Evolutionary conservation across 2,329 filamentous ascomycete species (phyloP), one percentile per base, ranked within the genome.

Genomic region (Cladobotryum protrusum): DNA sequence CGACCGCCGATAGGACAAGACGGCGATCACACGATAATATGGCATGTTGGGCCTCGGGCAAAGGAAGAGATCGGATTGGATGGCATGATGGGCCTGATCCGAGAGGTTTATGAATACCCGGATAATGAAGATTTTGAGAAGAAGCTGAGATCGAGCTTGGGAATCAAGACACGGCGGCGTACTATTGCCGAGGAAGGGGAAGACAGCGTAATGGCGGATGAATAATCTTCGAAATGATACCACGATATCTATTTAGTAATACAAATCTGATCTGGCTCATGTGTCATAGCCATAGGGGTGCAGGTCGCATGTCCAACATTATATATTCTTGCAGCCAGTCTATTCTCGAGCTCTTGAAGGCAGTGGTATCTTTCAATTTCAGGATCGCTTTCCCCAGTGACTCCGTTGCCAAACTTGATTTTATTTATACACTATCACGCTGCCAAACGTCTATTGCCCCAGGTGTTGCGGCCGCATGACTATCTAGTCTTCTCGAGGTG

Each of bases 51-150:
- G 0, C 86, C 89, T 5, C 79, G 93, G 18, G 92, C 87, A 5
- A 93, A 87, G 67, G 76, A 91, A 7, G 93, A 97, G 67, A 80
- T 97, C 34, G 88, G 87, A 0, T 75, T 83, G n/a, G 77, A 82
- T 45, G 88, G 87, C 1, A 86, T 93, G 12, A 81, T 83, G 15
- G 83, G 82, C 1, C 68, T 96, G 55, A 81, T 90, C 4, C 69
- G 81, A 62, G 67, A 76, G 48, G 73, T 85, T 1, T 86, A 82
- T 63, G 79, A 75, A 1, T 6, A 50, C n/a, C 72, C 72, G 7
- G 70, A 72, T 41, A 70, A 70, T 2, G 71, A 76, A 3, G 78
- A 83, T 56, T 62, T 85, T 46, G 77, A 84, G 54, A 76, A 71
- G 62, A 81, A 80, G 61, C 65, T 90, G 43, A 69, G 74, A 20